Base-by-base conservation (phyloP, 768 basidiomycete species). In the Mycena albidolilacea region DNA sequence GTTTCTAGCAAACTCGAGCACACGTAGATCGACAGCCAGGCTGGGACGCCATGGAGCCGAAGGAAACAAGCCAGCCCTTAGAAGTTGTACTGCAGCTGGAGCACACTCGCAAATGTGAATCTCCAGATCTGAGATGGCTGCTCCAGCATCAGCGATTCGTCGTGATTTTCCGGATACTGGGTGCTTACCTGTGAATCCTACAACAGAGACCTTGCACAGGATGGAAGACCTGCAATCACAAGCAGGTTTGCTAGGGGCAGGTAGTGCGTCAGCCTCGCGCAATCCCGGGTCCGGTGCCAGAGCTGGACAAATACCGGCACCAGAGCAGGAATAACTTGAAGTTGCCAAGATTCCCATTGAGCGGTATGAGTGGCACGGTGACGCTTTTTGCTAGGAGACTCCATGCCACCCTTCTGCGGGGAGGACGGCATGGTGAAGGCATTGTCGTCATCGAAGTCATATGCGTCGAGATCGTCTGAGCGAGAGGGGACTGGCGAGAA, bases 1-100 rank as follows among this genome's bases (percentile, higher is more conserved):
- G 7, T 69, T 52, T 21, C 35, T 48, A 0, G 67, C 68, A 60
- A 81, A 77, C 7, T 78, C 67, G 1, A 82, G 69, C 35, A 81
- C 62, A 2, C 37, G 67, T 2, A 72, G 46, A 19, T 48, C 46
- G 12, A 48, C 46, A 11, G 46, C 46, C 46, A 48, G 17, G 7
- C 12, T 48, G 46, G 46, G 7, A 30, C 46, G 46, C 19, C 14
- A 14, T 0, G 81, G 81, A 5, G 79, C 73, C 59, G 76, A 81
- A 23, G 81, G 78, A 66, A 82, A 81, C 8, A 79, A 60, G 5
- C 78, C 80, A 0, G 37, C 35, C 5, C n/a, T 17, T 12, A 82
- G 69, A 17, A 82, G 73, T 59, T 79, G 77, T 8, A 69, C 38
- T 3, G 77, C 65, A 30, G 77, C 62, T 12, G 62, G 61, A 0